A percentile compares a stretch with the other conserved stretches of the same genome.
Conservation (phyloP, 257 asterid genomes). For the Gardenia jasminoides region DNA sequence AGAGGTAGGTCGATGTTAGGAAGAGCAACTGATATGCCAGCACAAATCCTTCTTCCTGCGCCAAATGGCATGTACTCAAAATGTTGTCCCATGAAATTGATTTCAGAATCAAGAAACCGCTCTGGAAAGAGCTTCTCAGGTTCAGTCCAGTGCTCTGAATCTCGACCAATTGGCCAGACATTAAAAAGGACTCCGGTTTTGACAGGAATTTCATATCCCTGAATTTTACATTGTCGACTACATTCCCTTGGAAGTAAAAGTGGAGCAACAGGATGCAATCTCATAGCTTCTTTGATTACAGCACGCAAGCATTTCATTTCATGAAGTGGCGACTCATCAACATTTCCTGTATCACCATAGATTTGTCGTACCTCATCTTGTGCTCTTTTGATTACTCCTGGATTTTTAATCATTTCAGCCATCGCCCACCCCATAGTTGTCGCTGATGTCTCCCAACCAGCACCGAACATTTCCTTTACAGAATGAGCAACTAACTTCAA, state of each 20-base stretch:
- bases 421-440: conserved; percentile 11
- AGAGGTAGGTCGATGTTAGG: too few species aligned
- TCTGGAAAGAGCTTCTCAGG: conserved; percentile 16
- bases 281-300: conserved; percentile 14
- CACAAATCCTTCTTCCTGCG: too few species aligned
- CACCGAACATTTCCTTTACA: conserved; percentile 5
- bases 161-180: conserved; percentile 15
- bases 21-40: too few species aligned
- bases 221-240: not conserved
- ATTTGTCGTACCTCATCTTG: conserved; percentile 24
- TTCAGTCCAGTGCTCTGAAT: conserved; percentile 14
- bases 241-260: conserved; percentile 22
- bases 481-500: not conserved
- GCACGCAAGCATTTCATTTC: conserved; percentile 11
- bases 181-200: conserved; percentile 13
- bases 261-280: conserved; percentile 11
- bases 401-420: conserved; percentile 21
- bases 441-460: conserved; percentile 19
- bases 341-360: not conserved
- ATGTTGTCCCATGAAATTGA: too few species aligned
- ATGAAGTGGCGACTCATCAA: not conserved
- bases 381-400: not conserved
- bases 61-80: too few species aligned
- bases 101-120: too few species aligned
- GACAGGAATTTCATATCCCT: not conserved